Conservation (phyloP, 164 flowering plant species). For the Chimonanthus salicifolius region DNA sequence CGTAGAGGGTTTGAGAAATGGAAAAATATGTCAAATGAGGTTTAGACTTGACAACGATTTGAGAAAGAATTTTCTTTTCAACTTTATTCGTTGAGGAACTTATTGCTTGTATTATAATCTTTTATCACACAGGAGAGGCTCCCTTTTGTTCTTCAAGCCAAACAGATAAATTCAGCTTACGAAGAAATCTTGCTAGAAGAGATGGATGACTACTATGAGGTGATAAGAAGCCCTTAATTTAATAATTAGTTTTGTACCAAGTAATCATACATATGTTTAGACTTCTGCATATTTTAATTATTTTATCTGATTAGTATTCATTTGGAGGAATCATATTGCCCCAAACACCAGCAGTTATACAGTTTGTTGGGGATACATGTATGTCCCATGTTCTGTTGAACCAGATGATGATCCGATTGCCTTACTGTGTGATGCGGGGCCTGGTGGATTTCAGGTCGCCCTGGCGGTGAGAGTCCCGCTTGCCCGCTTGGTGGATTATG, state of each 20-base stretch:
- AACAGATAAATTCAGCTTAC: conserved; percentile 21
- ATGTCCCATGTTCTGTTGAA: too few species aligned
- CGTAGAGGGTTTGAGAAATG: conserved; percentile 33
- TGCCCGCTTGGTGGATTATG: too few species aligned
- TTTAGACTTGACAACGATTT: not conserved
- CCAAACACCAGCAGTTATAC: too few species aligned
- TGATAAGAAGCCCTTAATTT: not conserved
- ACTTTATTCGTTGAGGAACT: not conserved
- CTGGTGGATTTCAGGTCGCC: too few species aligned
- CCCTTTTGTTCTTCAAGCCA: conserved; percentile 21
- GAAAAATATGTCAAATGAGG: conserved; percentile 42
- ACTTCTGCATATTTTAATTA: too few species aligned
- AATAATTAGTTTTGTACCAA: not conserved
- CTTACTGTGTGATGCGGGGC: too few species aligned
- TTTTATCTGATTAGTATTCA: too few species aligned
- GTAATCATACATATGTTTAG: too few species aligned
- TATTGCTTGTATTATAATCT: not conserved
- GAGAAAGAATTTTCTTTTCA: not conserved
- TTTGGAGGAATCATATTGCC: too few species aligned
- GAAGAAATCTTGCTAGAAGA: conserved; percentile 21
- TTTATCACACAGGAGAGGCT: conserved; percentile 25
- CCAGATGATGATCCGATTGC: too few species aligned
- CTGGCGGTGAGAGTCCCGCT: too few species aligned
- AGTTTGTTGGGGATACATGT: too few species aligned
- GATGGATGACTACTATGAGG: not conserved